phyloP scores from a whole-genome alignment of 1,284 basidiomycete species.

The Wolfiporia cocos region DNA sequence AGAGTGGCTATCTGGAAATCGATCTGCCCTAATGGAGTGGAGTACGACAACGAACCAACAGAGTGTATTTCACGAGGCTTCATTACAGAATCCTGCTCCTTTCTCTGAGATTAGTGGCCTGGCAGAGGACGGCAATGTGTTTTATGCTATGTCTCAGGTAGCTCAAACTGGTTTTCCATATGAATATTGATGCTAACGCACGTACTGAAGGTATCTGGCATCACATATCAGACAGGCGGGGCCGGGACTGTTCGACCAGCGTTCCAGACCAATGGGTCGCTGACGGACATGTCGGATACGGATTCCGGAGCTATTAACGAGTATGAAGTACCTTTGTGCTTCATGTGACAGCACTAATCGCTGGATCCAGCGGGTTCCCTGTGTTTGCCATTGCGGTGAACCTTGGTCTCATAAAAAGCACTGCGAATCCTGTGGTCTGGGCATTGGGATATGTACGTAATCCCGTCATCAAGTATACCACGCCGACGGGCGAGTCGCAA shows the following conservation, averaged over 20 bases:
- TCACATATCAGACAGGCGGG: slow-evolving; percentile 13
- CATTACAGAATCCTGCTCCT: slow-evolving; percentile 9
- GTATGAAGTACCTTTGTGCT: slow-evolving; percentile 10
- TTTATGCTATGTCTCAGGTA: slow-evolving; percentile 14
- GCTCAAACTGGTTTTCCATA: slow-evolving; percentile 4
- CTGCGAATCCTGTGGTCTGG: slow-evolving; percentile 17
- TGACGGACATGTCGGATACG: slow-evolving; percentile 8
- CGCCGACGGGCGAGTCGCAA: slow-evolving; percentile 12
- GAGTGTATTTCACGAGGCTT: slow-evolving; percentile 14
- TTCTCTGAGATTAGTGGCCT: slow-evolving; percentile 12
- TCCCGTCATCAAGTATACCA: slow-evolving; percentile 15
- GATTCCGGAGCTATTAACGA: slow-evolving; percentile 11
- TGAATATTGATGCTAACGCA: slow-evolving; percentile 1
- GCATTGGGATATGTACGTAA: slow-evolving; percentile 18
- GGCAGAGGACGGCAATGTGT: slow-evolving; percentile 17
- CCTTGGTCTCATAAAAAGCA: slow-evolving; percentile 15
- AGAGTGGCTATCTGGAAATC: slow-evolving; percentile 17
- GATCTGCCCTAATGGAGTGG: slow-evolving; percentile 8
- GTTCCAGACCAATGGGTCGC: slow-evolving; percentile 10
- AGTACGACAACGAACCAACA: slow-evolving; percentile 7
- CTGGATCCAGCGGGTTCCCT: slow-evolving; percentile 1
- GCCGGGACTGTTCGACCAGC: slow-evolving; percentile 6
- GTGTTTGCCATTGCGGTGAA: slow-evolving; percentile 17
- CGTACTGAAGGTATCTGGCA: slow-evolving; percentile 6
- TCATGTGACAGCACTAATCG: not conserved